These are phyloP conservation scores for Abelmoschus esculentus DNA, from an alignment of 345 rosid genomes.

Conservation along the genomic window DNA sequence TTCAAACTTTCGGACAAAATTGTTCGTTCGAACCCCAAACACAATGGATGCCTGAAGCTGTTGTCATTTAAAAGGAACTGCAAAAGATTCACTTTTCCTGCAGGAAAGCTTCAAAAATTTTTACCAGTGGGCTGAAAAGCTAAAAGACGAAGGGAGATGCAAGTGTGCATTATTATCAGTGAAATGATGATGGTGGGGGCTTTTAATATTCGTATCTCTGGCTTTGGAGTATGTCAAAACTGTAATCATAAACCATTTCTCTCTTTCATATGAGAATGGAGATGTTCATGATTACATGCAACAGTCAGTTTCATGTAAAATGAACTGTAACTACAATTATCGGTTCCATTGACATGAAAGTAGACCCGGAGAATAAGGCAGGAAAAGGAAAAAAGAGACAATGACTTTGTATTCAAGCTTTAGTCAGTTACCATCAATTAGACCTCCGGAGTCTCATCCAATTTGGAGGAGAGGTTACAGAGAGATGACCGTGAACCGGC, in stretches of 20 bases:
- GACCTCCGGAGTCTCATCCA: constrained; percentile 16
- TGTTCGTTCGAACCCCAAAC: too few species aligned
- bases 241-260: not conserved
- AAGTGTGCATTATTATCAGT: not conserved
- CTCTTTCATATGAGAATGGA: not conserved
- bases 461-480: constrained; percentile 30
- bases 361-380: not conserved
- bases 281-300: not conserved
- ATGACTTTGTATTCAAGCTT: not conserved
- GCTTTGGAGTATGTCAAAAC: not conserved
- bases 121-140: not conserved
- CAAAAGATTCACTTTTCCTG: not conserved
- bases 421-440: not conserved
- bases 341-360: not conserved
- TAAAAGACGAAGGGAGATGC: not conserved
- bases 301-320: not conserved
- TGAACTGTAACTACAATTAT: not conserved
- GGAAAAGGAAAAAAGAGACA: not conserved
- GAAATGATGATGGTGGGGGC: not conserved
- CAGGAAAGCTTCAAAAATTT: not conserved
- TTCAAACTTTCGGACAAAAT: too few species aligned
- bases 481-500: constrained; percentile 43
- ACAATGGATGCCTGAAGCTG: too few species aligned
- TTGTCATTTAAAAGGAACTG: too few species aligned
- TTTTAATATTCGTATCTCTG: not conserved